Percentiles rank a stretch among this genome's conserved stretches.
Evolutionary conservation across 352 stramenopile genomes (phyloP).

Genomic region (Elongisporangium anandrum): DNA sequence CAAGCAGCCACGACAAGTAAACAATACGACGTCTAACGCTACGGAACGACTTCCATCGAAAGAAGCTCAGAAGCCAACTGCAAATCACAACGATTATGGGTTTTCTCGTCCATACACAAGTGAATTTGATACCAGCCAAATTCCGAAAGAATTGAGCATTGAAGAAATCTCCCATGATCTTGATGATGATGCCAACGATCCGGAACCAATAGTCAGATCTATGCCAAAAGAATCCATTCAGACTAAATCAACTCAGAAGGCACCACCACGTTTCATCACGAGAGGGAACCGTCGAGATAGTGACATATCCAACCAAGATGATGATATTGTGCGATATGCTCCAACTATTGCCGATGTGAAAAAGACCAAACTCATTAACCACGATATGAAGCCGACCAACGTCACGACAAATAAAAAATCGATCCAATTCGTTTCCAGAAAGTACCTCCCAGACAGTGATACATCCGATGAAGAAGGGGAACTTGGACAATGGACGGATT

Average conservation of each 20-base stretch:
- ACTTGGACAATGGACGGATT: not conserved
- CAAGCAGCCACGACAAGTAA: not conserved
- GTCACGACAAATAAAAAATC: not conserved
- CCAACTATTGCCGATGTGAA: not conserved
- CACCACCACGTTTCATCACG: not conserved
- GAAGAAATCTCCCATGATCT: not conserved
- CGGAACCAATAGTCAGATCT: not conserved
- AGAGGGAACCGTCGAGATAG: constrained; percentile 1
- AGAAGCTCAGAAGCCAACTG: not conserved
- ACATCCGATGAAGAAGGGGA: not conserved
- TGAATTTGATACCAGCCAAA: not conserved
- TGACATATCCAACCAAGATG: not conserved
- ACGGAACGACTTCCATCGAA: not conserved
- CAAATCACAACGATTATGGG: not conserved
- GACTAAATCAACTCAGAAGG: no score
- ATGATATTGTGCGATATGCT: not conserved
- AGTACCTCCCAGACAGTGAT: not conserved
- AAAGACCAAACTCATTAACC: not conserved
- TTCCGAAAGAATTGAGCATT: not conserved
- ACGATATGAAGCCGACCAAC: not conserved
- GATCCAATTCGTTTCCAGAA: not conserved
- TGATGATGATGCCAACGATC: not conserved
- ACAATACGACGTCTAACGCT: not conserved
- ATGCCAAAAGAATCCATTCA: no score
- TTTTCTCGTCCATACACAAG: not conserved